These are phyloP conservation scores for Maudiozyma humilis DNA, from an alignment of 1,139 yeast genomes.

Conservation along the genomic window DNA sequence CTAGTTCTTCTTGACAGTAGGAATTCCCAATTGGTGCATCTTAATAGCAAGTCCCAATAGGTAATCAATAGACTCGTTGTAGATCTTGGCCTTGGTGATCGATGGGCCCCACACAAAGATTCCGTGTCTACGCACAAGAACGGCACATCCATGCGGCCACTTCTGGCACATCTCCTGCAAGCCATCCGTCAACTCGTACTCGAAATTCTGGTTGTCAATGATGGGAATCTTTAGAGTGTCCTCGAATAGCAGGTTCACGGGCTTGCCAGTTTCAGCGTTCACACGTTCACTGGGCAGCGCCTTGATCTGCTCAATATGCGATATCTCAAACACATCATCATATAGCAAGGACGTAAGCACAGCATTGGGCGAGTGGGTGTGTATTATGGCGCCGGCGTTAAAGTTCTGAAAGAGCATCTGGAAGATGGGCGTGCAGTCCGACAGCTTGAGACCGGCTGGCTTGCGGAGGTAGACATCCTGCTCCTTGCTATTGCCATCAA, in stretches of 20 bases:
- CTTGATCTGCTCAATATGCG: conserved; percentile 85
- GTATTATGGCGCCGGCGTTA: conserved; percentile 87
- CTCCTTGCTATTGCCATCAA: conserved; percentile 35
- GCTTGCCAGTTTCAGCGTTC: conserved; percentile 33
- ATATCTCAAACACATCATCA: conserved; percentile 63
- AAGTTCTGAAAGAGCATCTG: conserved; percentile 62
- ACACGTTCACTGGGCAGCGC: conserved; percentile 69
- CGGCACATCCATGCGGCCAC: conserved; percentile 77
- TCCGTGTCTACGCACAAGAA: conserved; percentile 87
- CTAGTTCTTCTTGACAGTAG: conserved; percentile 28
- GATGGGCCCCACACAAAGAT: conserved; percentile 92
- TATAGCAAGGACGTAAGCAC: conserved; percentile 71
- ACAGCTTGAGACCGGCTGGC: conserved; percentile 68
- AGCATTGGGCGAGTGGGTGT: conserved; percentile 86
- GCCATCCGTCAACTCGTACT: conserved; percentile 70
- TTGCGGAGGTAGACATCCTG: conserved; percentile 45
- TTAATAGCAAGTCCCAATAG: conserved; percentile 76
- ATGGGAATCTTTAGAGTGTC: conserved; percentile 81
- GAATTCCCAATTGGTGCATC: conserved; percentile 58
- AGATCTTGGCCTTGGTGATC: conserved; percentile 87
- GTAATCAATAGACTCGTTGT: conserved; percentile 89
- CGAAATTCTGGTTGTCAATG: conserved; percentile 83
- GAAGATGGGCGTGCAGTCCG: conserved; percentile 89
- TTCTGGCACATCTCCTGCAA: conserved; percentile 53
- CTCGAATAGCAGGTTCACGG: conserved; percentile 47